A percentile compares a stretch with the other conserved stretches of the same genome.
Conservation (phyloP, 306 rosid genomes). For the Cicer pinnatifidum region DNA sequence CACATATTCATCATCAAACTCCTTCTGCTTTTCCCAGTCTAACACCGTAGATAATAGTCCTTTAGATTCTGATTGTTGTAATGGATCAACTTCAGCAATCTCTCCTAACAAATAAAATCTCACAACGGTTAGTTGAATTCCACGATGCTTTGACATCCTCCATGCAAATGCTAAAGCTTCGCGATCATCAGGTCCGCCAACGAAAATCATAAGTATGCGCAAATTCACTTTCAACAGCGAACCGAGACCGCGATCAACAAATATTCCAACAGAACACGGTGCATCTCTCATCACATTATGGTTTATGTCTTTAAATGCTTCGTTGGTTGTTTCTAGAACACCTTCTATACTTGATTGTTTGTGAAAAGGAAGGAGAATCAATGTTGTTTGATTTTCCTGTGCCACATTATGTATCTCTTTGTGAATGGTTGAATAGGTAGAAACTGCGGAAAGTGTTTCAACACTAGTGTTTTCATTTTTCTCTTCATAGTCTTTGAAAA, state of each 20-base stretch:
- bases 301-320: slow-evolving; percentile 37
- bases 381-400: slow-evolving; percentile 42
- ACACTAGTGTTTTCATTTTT: not conserved
- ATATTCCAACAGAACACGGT: slow-evolving; percentile 50
- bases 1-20: slow-evolving; percentile 53
- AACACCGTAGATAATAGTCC: slow-evolving; percentile 12
- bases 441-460: slow-evolving; percentile 44
- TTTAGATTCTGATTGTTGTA: not conserved
- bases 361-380: slow-evolving; percentile 56
- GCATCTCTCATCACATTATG: slow-evolving; percentile 46
- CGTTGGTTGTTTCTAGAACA: slow-evolving; percentile 32
- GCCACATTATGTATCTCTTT: slow-evolving; percentile 51
- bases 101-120: slow-evolving; percentile 45
- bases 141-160: slow-evolving; percentile 59
- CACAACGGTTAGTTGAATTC: slow-evolving; percentile 48
- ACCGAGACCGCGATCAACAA: slow-evolving; percentile 49
- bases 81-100: slow-evolving; percentile 29
- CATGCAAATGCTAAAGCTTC: slow-evolving; percentile 65
- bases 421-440: slow-evolving; percentile 50
- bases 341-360: slow-evolving; percentile 47
- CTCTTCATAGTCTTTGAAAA: slow-evolving; percentile 28
- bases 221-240: slow-evolving; percentile 31
- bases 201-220: slow-evolving; percentile 39
- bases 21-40: slow-evolving; percentile 40
- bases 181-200: slow-evolving; percentile 64